phyloP scores from a whole-genome alignment of 2,329 filamentous ascomycete species.

The Eutypa lata region DNA sequence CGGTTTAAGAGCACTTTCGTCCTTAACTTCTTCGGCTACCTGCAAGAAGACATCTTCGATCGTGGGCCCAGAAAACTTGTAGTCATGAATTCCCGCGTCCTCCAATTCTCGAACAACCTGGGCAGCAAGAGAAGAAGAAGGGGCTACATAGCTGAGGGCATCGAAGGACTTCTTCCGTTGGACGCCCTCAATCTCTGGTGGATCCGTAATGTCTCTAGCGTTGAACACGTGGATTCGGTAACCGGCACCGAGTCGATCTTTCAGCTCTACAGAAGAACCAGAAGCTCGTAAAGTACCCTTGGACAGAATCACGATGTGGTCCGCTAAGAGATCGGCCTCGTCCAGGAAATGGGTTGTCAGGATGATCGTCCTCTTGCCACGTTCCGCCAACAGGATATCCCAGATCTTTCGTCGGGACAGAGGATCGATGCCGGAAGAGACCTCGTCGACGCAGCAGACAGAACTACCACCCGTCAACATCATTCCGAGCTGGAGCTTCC shows the following conservation, averaged over 20 bases:
- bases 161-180: slow-evolving; percentile 62
- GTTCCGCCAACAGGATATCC: slow-evolving; percentile 86
- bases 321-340: slow-evolving; percentile 84
- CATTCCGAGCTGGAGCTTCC: slow-evolving; percentile 89
- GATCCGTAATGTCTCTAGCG: slow-evolving; percentile 43
- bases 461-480: slow-evolving; percentile 90
- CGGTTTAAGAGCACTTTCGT: slow-evolving; percentile 35
- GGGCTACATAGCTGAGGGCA: slow-evolving; percentile 68
- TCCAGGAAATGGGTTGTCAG: slow-evolving; percentile 93
- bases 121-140: slow-evolving; percentile 67
- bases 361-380: slow-evolving; percentile 77
- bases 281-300: slow-evolving; percentile 78
- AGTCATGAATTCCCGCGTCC: slow-evolving; percentile 64
- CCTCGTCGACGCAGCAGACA: slow-evolving; percentile 89
- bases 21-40: slow-evolving; percentile 74
- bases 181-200: slow-evolving; percentile 53
- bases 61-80: slow-evolving; percentile 82
- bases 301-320: slow-evolving; percentile 84
- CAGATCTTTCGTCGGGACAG: slow-evolving; percentile 85
- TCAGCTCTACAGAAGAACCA: slow-evolving; percentile 82
- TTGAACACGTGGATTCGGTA: slow-evolving; percentile 78
- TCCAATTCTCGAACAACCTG: slow-evolving; percentile 69
- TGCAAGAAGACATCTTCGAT: slow-evolving; percentile 92
- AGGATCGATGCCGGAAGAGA: slow-evolving; percentile 84
- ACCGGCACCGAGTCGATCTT: slow-evolving; percentile 76